Evolutionary conservation across 2,329 filamentous ascomycete species (phyloP), one percentile per base, ranked within the genome.

Genomic region (Fusarium cyanostomum): DNA sequence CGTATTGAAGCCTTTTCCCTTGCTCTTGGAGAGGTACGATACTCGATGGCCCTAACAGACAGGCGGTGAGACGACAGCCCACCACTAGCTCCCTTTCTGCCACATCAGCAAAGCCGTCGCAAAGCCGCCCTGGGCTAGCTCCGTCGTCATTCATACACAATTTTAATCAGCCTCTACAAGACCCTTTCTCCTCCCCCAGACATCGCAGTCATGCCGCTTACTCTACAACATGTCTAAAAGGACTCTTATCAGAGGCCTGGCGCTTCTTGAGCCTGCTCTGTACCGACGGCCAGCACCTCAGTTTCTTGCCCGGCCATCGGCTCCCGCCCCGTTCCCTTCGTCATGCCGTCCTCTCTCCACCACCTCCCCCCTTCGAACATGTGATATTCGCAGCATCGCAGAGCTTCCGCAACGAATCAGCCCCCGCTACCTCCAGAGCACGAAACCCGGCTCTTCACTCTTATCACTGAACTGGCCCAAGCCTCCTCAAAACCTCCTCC

Each of bases 401-500:
- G 64, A 73, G 27, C 72, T 79, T 7, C 77, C 77, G 11, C 56
- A 69, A 18, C 73, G 77, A 31, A 77, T 69, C 27, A 65, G 68
- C 31, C 77, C 77, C 5, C 73, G 75, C 5, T 79, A 77, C 38
- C 66, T 79, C 5, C 74, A 74, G 38, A 72, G 72, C 44, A 69
- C 68, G 78, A 86, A 79, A 64, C 77, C 80, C 11, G 79, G 79
- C 3, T 84, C 83, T 9, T 84, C 83, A 0, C 77, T 87, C 8
- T 77, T 88, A 33, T 83, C 84, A 2, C 74, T 88, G 1, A 81
- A 82, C 69, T 86, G 81, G 81, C 80, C 81, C 0, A 75, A 78
- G 18, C 84, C 85, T 2, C 85, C 83, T 31, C 80, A 79, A 46
- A 87, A 87, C 62, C 75, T 87, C 42, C 77, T 88, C 24, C 77